Base-by-base conservation (phyloP, 78 protist species). In the Dictyostelium citrinum region DNA sequence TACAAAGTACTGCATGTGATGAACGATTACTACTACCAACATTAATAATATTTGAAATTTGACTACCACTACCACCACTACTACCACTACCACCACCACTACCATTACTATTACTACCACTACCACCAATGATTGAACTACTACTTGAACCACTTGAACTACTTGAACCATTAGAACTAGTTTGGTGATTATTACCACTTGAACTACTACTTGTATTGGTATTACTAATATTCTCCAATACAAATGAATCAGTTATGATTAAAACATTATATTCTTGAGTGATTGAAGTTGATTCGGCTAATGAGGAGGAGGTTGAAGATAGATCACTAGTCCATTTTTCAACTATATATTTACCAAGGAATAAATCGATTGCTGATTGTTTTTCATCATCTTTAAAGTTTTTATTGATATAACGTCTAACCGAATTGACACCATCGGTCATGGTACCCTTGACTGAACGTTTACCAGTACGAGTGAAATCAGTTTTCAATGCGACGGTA, bases 401-500 rank as follows among this genome's bases (percentile, higher is more conserved):
- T 41, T 95, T 84, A 85, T 93, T 51, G 17, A 95, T 80, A 49
- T 85, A 85, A 27, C 96, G 24, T 55, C 83, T 58, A 5, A 95
- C 90, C 1, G 92, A 72, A 10, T 86, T 95, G 29, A 86, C 29
- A 7, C 96, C 96, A 45, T 95, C 96, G 0, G 90, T 77, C 92
- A 86, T 82, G 2, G 90, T 95, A 31, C 95, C 96, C 67, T 90
- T 86, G 1, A 95, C 85, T 7, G 83, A 55, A 20, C 93, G 51
- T 55, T 95, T 95, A 20, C 96, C 96, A 11, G 95, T 82, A 29
- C 96, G 37, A 1, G 97, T 95, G 51, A 80, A 91, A 58, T 95
- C 97, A 1, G 93, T 95, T 70, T 95, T 95, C 12, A 95, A 39
- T 0, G 97, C 97, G 5, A 41, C 92, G 0, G 97, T 95, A 9